phyloP scores from a whole-genome alignment of 2,329 filamentous ascomycete genomes.

The Septoria petroselini region DNA sequence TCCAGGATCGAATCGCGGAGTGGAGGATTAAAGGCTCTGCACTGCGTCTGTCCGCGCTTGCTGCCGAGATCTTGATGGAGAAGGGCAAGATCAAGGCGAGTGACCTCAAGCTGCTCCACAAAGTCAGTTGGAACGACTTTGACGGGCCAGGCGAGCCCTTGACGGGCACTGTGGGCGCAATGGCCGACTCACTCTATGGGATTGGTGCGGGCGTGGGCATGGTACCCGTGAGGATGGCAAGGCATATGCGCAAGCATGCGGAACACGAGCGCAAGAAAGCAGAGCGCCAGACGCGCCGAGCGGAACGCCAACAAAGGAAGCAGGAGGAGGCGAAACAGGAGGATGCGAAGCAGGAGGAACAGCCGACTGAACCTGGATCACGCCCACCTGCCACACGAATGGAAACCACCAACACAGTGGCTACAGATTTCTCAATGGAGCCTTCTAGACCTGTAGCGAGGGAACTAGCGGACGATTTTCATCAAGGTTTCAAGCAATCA shows the following conservation, averaged over 20 bases:
- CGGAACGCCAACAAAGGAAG: constrained; percentile 29
- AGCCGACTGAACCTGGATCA: neutral
- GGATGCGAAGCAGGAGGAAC: neutral
- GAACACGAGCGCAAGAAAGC: constrained; percentile 52
- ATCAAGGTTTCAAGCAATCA: constrained; percentile 67
- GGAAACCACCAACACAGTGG: constrained; percentile 29
- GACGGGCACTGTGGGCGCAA: constrained; percentile 61
- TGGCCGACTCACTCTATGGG: constrained; percentile 58
- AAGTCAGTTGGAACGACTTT: constrained; percentile 69
- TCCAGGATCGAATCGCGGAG: constrained; percentile 60
- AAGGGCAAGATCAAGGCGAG: constrained; percentile 62
- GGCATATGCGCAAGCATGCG: constrained; percentile 55
- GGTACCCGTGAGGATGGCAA: constrained; percentile 61
- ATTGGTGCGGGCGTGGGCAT: constrained; percentile 62
- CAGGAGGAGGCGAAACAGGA: constrained; percentile 10
- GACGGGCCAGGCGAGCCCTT: constrained; percentile 71
- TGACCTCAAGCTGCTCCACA: constrained; percentile 61
- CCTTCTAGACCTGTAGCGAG: constrained; percentile 31
- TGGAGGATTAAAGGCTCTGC: constrained; percentile 64
- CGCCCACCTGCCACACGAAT: constrained; percentile 24
- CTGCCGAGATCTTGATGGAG: constrained; percentile 62
- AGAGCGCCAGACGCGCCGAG: constrained; percentile 34
- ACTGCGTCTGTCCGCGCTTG: constrained; percentile 60
- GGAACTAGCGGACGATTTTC: constrained; percentile 57
- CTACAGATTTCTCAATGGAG: constrained; percentile 31